Evolutionary conservation across 345 rosid species (phyloP), one percentile per base, ranked within the genome.

Genomic region (Bruguiera parviflora): DNA sequence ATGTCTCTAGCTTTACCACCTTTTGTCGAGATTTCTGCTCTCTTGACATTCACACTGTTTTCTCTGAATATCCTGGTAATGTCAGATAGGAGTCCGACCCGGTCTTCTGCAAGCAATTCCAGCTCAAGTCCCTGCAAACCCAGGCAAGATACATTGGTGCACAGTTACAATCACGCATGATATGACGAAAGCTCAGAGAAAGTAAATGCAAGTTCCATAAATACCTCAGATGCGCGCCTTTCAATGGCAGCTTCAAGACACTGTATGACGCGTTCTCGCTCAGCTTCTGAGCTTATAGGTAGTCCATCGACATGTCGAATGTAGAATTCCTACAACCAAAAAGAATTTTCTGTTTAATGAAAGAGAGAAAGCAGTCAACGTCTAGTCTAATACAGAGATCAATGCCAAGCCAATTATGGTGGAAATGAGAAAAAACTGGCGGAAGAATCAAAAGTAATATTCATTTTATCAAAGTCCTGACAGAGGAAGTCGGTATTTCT

Each of bases 181-280:
- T 35, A 9, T 31, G 39, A 74, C 5, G 1, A 28, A 46, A 25
- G 57, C 37, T 19, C 46, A 11, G 13, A 33, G 28, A 37, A 22
- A 0, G 4, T 8, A 61, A 9, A 27, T 5, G n/a, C 8, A 35
- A n/a, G 47, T 46, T 29, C 11, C 5, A 47, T 65, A 1, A 19
- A 47, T 61, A 75, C 88, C 83, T 81, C 83, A 2, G 68, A 70
- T 67, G 80, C 81, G 59, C 89, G 77, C 71, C 89, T 74, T 74
- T 85, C 85, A 21, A 85, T 79, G 64, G 89, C 89, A 66, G 89
- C 89, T 78, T 85, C 84, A 64, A 85, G 85, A 69, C 89, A 83
- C 16, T 75, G 83, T 8, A 61, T 68, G 62, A 85, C 79, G 8
- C 87, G 87, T 66, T 83, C 85, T 63, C 81, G 71, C 75, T 86